Base-by-base conservation (phyloP, 371 early-diverging fungal species). In the Mucor irregularis region DNA sequence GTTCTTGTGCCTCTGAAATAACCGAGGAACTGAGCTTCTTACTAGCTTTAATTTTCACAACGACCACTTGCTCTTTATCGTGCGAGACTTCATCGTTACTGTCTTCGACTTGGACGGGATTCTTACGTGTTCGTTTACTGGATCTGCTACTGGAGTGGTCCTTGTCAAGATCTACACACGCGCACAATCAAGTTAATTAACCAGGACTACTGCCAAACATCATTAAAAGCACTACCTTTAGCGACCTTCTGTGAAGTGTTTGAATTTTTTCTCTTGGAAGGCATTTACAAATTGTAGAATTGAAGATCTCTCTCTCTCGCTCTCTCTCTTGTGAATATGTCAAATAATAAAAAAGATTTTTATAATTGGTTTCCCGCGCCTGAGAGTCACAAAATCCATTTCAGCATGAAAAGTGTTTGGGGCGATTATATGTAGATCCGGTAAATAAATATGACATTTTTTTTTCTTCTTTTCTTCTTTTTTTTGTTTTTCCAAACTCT, bases 231-330 rank as follows among this genome's bases (percentile, higher is more conserved):
- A 29, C 40, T 51, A 39, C 51, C 30, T 40, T 39, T 51, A 2
- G 40, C 40, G 10, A 19, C 51, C 51, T 51, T 51, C 13, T 39
- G 30, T 8, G n/a, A 21, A 9, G 39, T 14, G 14, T 7, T 39
- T 11, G 42, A n/a, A 7, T 26, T 51, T 31, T 51, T 51, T 51
- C 51, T 51, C n/a, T 51, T 51, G n/a, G 51, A 40, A 28, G 51
- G 40, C 51, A 51, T 51, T 7, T 35, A 38, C n/a, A 17, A 38
- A 35, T 14, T n/a, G 14, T 14, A 35, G 5, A 35, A 38, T 19
- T 19, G 19, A 38, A 17, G n/a, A n/a, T n/a, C n/a, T n/a, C n/a
- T n/a, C n/a, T n/a, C n/a, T n/a, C n/a, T n/a, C n/a, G n/a, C n/a
- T n/a, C n/a, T n/a, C n/a, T n/a, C n/a, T n/a, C n/a, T n/a, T n/a